Conservation (phyloP, 225 moss, liverwort and hornwort species). For the Pseudisothecium myosuroides region DNA sequence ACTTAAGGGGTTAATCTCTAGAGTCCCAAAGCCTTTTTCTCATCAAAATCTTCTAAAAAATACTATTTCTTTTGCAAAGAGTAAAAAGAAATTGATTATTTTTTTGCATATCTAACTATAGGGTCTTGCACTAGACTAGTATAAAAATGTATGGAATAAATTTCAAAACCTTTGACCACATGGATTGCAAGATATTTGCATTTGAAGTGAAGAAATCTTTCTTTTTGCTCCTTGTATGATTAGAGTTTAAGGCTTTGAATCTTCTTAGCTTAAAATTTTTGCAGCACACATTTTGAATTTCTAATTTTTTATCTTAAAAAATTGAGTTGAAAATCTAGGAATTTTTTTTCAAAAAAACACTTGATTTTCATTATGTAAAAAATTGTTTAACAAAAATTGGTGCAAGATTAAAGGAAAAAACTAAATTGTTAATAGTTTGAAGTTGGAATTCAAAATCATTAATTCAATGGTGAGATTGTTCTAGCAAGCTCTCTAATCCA, state of each 20-base stretch:
- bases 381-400: background rate
- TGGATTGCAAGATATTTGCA: background rate
- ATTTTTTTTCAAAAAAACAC: too few species aligned
- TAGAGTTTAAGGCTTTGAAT: background rate
- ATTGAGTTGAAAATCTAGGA: background rate
- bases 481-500: background rate
- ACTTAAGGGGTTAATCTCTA: too few species aligned
- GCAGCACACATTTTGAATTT: background rate
- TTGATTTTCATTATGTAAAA: background rate
- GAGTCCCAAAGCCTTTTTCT: background rate
- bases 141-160: background rate
- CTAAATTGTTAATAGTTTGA: background rate
- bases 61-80: too few species aligned
- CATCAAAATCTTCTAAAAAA: too few species aligned
- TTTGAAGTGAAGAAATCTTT: background rate
- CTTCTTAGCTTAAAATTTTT: background rate
- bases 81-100: too few species aligned
- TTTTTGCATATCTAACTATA: too few species aligned
- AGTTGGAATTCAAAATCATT: background rate
- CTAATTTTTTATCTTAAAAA: background rate
- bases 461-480: rapidly evolving
- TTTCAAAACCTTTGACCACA: background rate
- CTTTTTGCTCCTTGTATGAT: background rate
- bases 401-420: background rate
- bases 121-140: background rate